Base-by-base conservation (phyloP, 2,329 filamentous ascomycete species). In the Hymenoscyphus albidus region DNA sequence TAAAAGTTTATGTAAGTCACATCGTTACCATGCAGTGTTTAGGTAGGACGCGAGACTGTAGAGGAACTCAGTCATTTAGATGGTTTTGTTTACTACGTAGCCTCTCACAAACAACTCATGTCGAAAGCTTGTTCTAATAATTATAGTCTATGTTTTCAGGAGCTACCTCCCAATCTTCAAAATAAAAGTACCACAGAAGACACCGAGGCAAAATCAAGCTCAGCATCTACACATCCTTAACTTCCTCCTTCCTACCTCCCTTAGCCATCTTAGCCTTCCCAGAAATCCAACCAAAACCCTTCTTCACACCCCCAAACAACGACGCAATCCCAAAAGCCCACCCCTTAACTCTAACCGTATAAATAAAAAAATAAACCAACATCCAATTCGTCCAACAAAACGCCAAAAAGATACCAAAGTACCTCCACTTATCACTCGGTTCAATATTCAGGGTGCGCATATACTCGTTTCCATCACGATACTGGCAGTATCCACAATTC, bases 341-440 rank as follows among this genome's bases (percentile, higher is more conserved):
- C 7, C 87, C 84, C 68, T 82, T 83, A 62, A 92, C 84, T 18
- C 90, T 81, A 6, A 91, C 87, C 2, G 85, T 88, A 77, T 89
- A 93, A 64, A 92, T 86, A 73, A 93, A 92, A 77, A 92, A 91
- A 74, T 90, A 91, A 0, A 92, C 88, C 62, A 92, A 76, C 51
- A 82, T 78, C 86, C 87, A 92, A 72, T 92, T 92, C 60, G 84
- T 87, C 14, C 89, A 78, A 61, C 85, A 85, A 74, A 92, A 93
- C 1, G 84, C 86, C 9, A 91, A 70, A 78, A 92, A 91, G 66
- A 92, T 87, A 7, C 88, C 90, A 70, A 92, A 89, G 74, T 88
- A 80, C 55, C 84, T 78, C 90, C 90, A 93, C 77, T 91, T 91
- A 62, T 93, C 82, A 22, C 70, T 70, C 1, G 78, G 75, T 32